These are phyloP conservation scores for Tuber brumale DNA, from an alignment of 495 filamentous ascomycete species.

Conservation along the genomic window DNA sequence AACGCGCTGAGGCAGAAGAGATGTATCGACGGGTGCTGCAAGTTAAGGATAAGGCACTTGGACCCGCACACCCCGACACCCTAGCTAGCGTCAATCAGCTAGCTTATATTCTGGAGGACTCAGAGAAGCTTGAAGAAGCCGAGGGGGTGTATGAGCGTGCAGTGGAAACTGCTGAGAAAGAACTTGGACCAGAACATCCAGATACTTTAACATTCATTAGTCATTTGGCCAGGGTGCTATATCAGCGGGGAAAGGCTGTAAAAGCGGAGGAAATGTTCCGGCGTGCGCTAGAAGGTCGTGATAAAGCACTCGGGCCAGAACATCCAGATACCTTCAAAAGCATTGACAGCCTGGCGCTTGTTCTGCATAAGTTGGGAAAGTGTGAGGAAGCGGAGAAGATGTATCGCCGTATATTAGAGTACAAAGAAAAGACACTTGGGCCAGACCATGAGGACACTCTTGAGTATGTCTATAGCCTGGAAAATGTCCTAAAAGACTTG, in stretches of 20 bases:
- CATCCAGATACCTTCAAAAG: too few species aligned
- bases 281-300: too few species aligned
- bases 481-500: too few species aligned
- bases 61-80: background rate
- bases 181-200: background rate
- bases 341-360: too few species aligned
- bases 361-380: too few species aligned
- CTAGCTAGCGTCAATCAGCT: background rate
- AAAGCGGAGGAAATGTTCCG: too few species aligned
- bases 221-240: background rate
- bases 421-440: too few species aligned
- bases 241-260: background rate
- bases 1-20: constrained; percentile 6
- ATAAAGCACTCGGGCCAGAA: too few species aligned
- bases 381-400: too few species aligned
- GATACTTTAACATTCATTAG: background rate
- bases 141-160: background rate
- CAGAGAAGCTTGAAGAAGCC: background rate
- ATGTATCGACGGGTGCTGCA: constrained; percentile 10
- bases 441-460: too few species aligned
- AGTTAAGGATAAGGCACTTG: constrained; percentile 4
- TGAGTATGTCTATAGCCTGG: too few species aligned
- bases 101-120: background rate
- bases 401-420: too few species aligned
- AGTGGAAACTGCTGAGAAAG: background rate